A percentile compares a stretch with the other conserved stretches of the same genome.
phyloP scores from a whole-genome alignment of 371 early-diverging fungal species.

The Coemansia linderi region DNA sequence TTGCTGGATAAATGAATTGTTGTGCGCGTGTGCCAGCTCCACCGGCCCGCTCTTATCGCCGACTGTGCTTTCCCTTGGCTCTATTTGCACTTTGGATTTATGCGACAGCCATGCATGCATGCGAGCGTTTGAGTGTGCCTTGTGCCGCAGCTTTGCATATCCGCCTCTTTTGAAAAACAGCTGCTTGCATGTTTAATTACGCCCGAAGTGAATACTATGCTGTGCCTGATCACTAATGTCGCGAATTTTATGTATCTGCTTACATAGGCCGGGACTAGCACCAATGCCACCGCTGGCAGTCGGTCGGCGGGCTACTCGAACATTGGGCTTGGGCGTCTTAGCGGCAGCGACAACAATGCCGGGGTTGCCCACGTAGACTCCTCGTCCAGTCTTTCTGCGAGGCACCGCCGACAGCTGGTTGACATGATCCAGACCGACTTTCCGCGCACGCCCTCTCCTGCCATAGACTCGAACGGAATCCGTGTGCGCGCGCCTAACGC shows the following conservation, averaged over 20 bases:
- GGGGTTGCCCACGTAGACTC: constrained; percentile 15
- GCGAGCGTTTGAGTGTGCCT: neutral
- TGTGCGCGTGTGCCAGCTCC: neutral
- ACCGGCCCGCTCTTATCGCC: neutral
- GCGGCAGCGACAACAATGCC: constrained; percentile 17
- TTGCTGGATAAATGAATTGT: neutral
- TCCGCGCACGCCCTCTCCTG: constrained; percentile 85
- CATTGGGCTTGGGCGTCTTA: constrained; percentile 24
- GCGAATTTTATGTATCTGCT: neutral
- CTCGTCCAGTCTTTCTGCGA: constrained; percentile 13
- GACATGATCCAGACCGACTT: constrained; percentile 63
- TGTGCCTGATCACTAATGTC: constrained; percentile 6
- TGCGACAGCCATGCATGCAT: neutral
- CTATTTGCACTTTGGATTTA: neutral
- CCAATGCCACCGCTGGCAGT: constrained; percentile 20
- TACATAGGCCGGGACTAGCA: constrained; percentile 27
- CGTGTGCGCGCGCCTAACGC: constrained; percentile 22
- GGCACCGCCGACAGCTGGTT: constrained; percentile 47
- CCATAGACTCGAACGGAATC: constrained; percentile 56
- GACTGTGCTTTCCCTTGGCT: neutral
- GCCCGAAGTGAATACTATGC: neutral
- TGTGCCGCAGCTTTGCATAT: neutral
- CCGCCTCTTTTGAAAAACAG: neutral
- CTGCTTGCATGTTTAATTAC: neutral
- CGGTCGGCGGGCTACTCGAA: constrained; percentile 28